phyloP scores from a whole-genome alignment of 345 rosid species.

The Populus tremula region DNA sequence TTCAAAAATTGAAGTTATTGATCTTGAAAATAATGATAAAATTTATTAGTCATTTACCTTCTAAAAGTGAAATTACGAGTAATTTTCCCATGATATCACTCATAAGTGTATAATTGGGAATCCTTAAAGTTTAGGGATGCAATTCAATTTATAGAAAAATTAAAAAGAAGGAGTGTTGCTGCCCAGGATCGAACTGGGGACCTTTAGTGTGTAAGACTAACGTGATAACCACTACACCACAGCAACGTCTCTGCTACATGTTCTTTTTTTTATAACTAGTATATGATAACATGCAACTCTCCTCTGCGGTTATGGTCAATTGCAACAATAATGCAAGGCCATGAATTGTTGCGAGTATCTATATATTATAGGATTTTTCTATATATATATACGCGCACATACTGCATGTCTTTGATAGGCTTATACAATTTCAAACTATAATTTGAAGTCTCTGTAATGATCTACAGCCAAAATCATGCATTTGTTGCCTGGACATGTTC shows the following conservation, averaged over 20 bases:
- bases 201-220: constrained; percentile 38
- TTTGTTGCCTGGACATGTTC: neutral
- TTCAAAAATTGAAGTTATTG: too few species aligned
- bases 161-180: neutral
- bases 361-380: too few species aligned
- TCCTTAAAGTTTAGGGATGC: too few species aligned
- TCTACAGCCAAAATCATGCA: neutral
- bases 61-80: too few species aligned
- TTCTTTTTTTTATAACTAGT: accelerated
- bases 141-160: too few species aligned
- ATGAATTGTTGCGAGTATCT: neutral
- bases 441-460: neutral
- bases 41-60: too few species aligned
- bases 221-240: constrained; percentile 43
- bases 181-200: constrained; percentile 39
- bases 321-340: neutral
- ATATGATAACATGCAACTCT: too few species aligned
- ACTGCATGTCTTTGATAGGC: neutral
- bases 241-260: neutral
- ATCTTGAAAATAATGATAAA: too few species aligned
- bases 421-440: neutral
- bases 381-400: too few species aligned
- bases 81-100: too few species aligned
- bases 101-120: neutral
- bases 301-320: neutral